Conservation (phyloP, 2,329 filamentous ascomycete genomes). For the Phyllosticta ampelicida region DNA sequence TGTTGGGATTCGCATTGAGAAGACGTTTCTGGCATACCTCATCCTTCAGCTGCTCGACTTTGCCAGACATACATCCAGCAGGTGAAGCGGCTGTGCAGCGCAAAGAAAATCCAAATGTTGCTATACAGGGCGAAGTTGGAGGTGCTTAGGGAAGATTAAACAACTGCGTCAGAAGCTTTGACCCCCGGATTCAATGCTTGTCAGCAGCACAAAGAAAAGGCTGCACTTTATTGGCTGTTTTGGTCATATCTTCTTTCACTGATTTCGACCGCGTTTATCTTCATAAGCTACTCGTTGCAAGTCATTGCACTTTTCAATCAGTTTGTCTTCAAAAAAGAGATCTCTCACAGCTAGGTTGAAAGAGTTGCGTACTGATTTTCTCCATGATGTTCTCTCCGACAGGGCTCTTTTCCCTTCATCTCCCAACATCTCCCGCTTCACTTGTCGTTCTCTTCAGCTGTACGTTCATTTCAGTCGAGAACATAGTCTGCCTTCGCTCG, state of each 20-base stretch:
- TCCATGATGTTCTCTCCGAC: no score
- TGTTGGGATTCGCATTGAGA: background rate
- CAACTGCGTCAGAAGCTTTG: background rate
- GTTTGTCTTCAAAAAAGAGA: background rate
- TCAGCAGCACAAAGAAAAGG: background rate
- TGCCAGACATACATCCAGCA: slow-evolving; percentile 50
- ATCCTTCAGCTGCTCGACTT: slow-evolving; percentile 56
- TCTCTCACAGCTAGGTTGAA: no score
- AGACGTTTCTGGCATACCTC: slow-evolving; percentile 38
- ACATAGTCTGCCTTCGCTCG: no score
- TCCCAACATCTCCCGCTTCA: no score
- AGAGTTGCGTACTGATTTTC: no score
- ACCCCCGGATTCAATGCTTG: background rate
- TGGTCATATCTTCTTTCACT: background rate
- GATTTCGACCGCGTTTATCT: background rate
- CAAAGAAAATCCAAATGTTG: background rate
- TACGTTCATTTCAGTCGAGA: no score
- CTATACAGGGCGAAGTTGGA: background rate
- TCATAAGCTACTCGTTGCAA: background rate
- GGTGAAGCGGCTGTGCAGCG: background rate
- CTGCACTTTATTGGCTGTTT: background rate
- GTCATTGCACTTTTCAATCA: background rate
- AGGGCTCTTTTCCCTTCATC: no score
- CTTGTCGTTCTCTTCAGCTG: no score
- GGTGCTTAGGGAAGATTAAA: background rate